Conservation (phyloP, 345 rosid genomes). For the Eucalyptus decipiens region DNA sequence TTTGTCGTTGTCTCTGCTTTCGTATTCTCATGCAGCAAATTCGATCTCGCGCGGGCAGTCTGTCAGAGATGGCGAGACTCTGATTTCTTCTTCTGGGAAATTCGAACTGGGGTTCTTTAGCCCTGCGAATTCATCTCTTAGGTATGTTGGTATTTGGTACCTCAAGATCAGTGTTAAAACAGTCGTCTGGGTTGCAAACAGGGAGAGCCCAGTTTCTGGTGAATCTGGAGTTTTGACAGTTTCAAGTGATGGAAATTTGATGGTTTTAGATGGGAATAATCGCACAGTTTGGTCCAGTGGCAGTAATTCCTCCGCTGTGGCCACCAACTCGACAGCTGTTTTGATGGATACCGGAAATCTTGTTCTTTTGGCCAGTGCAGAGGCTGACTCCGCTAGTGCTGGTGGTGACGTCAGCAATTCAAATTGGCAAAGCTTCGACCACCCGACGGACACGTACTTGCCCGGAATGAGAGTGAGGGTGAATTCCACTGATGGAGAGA, state of each 20-base stretch:
- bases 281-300: constrained; percentile 38
- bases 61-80: neutral
- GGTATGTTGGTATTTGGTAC: neutral
- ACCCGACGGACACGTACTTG: neutral
- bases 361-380: neutral
- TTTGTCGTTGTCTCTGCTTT: neutral
- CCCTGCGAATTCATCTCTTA: neutral
- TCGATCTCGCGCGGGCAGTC: neutral
- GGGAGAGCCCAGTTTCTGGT: neutral
- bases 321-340: constrained; percentile 16
- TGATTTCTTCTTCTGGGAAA: neutral
- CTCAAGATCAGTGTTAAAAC: neutral
- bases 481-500: neutral
- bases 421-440: neutral
- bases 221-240: neutral
- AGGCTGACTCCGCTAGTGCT: neutral
- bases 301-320: constrained; percentile 7
- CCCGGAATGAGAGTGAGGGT: neutral
- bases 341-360: constrained; percentile 21
- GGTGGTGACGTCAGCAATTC: neutral
- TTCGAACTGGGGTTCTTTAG: neutral
- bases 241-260: neutral
- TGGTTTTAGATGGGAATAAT: constrained; percentile 27
- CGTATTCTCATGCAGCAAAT: constrained; percentile 10
- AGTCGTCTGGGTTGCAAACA: neutral